phyloP scores from a whole-genome alignment of 1,284 basidiomycete genomes.

The Bondarzewia mesenterica region DNA sequence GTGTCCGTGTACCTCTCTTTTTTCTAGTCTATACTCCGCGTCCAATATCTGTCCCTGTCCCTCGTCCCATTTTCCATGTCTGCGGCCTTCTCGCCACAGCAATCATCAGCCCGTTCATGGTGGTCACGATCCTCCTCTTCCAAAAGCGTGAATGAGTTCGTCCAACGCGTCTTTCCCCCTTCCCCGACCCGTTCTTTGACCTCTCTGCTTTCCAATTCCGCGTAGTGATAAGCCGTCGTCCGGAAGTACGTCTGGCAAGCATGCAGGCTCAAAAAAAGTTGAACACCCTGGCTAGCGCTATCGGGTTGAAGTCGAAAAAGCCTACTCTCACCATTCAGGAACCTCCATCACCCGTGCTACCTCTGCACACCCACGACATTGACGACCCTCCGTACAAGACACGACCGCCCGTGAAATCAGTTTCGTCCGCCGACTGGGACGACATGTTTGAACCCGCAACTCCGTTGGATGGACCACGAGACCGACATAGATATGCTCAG shows the following conservation, averaged over 20 bases:
- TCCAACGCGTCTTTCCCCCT: background rate
- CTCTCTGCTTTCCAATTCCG: background rate
- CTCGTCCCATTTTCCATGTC: background rate
- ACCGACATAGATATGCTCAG: conserved; percentile 32
- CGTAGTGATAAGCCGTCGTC: conserved; percentile 6
- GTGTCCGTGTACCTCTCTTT: background rate
- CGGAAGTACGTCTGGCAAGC: conserved; percentile 4
- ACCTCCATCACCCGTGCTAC: conserved; percentile 27
- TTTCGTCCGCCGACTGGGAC: conserved; percentile 29
- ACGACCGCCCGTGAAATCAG: conserved; percentile 41
- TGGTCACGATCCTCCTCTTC: conserved; percentile 27
- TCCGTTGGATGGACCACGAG: conserved; percentile 29
- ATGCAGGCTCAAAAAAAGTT: conserved; percentile 29
- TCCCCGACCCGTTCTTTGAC: background rate
- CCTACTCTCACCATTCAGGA: conserved; percentile 45
- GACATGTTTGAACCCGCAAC: conserved; percentile 35
- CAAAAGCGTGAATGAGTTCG: conserved; percentile 14
- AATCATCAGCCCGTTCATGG: conserved; percentile 19
- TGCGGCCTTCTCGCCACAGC: conserved; percentile 10
- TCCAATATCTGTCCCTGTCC: background rate
- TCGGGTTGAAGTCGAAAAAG: conserved; percentile 59
- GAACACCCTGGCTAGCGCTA: conserved; percentile 47
- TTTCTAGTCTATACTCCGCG: background rate
- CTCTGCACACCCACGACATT: conserved; percentile 16
- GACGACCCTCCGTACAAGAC: conserved; percentile 19